Evolutionary conservation across 352 stramenopile species (phyloP).

Genomic region (Globisporangium emineosum): DNA sequence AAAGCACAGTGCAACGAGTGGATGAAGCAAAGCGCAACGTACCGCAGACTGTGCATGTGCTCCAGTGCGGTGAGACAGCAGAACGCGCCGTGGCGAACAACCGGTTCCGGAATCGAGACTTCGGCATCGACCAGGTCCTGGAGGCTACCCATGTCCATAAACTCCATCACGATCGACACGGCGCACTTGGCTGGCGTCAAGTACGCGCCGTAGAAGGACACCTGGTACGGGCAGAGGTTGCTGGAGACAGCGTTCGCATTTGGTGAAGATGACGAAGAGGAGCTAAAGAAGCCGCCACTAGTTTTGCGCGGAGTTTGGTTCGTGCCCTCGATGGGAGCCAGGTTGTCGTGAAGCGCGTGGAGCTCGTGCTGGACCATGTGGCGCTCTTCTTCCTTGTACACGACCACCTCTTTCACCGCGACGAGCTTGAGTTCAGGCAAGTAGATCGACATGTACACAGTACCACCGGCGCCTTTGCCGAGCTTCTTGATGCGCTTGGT

Average conservation of each 20-base stretch:
- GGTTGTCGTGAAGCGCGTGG: conserved; percentile 81
- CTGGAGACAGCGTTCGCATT: neutral
- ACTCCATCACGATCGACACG: conserved; percentile 90
- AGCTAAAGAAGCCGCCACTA: conserved; percentile 1
- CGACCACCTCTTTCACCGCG: conserved; percentile 80
- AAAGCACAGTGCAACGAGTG: neutral
- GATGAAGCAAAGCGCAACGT: conserved; percentile 8
- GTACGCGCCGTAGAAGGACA: conserved; percentile 90
- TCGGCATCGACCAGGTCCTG: conserved; percentile 66
- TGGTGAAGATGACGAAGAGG: conserved; percentile 13
- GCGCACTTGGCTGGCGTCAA: conserved; percentile 63
- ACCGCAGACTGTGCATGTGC: conserved; percentile 83
- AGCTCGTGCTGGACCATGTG: conserved; percentile 87
- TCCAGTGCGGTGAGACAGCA: conserved; percentile 80
- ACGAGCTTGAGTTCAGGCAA: conserved; percentile 81
- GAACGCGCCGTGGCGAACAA: conserved; percentile 75
- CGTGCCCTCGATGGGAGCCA: conserved; percentile 49
- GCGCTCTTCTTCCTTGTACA: conserved; percentile 79
- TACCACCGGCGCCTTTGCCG: conserved; percentile 80
- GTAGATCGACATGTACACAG: conserved; percentile 83
- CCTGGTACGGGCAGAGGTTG: conserved; percentile 65
- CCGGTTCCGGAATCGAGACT: conserved; percentile 43
- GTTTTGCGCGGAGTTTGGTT: neutral
- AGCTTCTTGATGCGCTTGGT: conserved; percentile 71
- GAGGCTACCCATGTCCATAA: conserved; percentile 90